Evolutionary conservation across 1,284 basidiomycete species (phyloP).

Genomic region (Paramarasmius palmivorus): DNA sequence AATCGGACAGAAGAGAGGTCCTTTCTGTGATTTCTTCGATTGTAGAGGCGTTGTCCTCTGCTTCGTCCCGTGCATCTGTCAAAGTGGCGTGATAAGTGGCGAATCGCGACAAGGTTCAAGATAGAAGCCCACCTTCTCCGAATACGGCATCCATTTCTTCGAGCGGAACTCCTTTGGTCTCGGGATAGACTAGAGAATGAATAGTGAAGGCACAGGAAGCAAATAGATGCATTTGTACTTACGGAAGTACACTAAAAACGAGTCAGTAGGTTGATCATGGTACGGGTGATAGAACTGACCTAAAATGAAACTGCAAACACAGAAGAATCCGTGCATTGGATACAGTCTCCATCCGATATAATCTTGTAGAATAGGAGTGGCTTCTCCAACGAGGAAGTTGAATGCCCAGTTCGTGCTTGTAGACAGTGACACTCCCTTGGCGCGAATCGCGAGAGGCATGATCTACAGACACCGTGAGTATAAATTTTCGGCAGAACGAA

Average conservation of each 20-base stretch:
- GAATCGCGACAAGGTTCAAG: not conserved
- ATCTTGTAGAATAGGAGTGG: constrained; percentile 89
- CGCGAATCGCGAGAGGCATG: constrained; percentile 86
- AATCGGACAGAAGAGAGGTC: constrained; percentile 53
- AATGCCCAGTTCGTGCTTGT: constrained; percentile 81
- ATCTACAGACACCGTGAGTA: constrained; percentile 60
- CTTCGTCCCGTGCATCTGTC: constrained; percentile 59
- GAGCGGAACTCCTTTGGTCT: constrained; percentile 77
- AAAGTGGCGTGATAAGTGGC: constrained; percentile 18
- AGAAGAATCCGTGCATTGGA: constrained; percentile 96
- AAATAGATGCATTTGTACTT: constrained; percentile 24
- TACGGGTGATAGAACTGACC: constrained; percentile 40
- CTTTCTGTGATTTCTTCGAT: constrained; percentile 38
- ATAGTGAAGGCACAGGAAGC: constrained; percentile 6
- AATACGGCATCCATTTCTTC: constrained; percentile 86
- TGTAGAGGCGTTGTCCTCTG: constrained; percentile 66
- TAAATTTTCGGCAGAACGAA: not conserved
- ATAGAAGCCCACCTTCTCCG: constrained; percentile 62
- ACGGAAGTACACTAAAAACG: constrained; percentile 70
- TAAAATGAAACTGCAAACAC: constrained; percentile 83
- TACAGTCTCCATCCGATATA: constrained; percentile 91
- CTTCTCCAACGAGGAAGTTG: constrained; percentile 88
- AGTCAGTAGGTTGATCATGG: constrained; percentile 14
- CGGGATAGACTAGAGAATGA: constrained; percentile 68
- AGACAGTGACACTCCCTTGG: constrained; percentile 93